A percentile compares a stretch with the other conserved stretches of the same genome.
These are phyloP conservation scores for Chlorokybus atmophyticus DNA, from an alignment of 139 green algal species.

Conservation along the genomic window DNA sequence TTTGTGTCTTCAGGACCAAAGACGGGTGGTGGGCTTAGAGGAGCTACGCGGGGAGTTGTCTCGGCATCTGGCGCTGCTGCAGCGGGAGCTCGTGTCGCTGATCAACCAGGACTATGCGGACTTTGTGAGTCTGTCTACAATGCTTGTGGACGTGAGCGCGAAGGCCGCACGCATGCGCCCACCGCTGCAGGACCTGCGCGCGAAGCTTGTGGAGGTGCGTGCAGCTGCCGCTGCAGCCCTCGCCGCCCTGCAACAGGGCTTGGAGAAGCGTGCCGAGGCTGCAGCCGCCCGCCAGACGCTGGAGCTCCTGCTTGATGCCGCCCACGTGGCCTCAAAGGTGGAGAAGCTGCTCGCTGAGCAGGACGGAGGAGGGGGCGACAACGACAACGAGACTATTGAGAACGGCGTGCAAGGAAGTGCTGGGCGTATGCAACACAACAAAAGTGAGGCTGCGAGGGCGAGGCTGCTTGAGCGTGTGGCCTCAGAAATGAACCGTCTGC, in stretches of 20 bases:
- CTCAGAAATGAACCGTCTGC: conserved; percentile 66
- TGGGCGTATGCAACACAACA: background rate
- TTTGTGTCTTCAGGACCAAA: too few species aligned
- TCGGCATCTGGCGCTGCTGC: conserved; percentile 50
- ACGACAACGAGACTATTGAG: too few species aligned
- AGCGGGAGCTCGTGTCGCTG: conserved; percentile 67
- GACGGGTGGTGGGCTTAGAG: too few species aligned
- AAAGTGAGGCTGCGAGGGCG: conserved; percentile 37
- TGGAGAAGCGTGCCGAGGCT: conserved; percentile 53
- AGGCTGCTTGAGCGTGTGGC: conserved; percentile 74
- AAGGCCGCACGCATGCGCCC: conserved; percentile 66
- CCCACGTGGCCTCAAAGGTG: conserved; percentile 74
- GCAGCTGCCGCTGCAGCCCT: conserved; percentile 40
- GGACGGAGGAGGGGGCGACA: background rate
- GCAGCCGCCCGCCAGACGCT: conserved; percentile 51
- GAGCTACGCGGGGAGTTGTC: conserved; percentile 62
- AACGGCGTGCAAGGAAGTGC: too few species aligned
- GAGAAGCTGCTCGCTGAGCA: conserved; percentile 77
- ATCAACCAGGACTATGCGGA: conserved; percentile 92
- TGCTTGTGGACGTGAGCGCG: conserved; percentile 70
- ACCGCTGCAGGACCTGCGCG: conserved; percentile 46
- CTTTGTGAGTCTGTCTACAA: conserved; percentile 74
- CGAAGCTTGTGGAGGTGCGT: conserved; percentile 28
- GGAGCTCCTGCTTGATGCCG: conserved; percentile 73
- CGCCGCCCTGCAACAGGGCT: conserved; percentile 45